Conservation (phyloP, 352 stramenopile genomes). For the Elongisporangium senticosum region DNA sequence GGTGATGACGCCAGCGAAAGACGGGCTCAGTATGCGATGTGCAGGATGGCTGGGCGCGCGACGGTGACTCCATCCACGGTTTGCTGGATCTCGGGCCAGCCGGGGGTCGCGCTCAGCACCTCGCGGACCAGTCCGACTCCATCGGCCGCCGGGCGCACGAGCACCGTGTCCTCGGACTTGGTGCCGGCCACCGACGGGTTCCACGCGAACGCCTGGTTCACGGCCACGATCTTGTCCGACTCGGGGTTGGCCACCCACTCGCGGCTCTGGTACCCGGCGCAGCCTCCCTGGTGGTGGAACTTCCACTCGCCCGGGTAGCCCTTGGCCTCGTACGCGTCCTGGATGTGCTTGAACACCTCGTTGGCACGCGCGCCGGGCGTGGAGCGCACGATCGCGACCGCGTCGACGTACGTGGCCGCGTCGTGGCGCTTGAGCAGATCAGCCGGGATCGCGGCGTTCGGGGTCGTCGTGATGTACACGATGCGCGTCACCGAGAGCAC, state of each 20-base stretch:
- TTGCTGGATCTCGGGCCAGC: conserved; percentile 52
- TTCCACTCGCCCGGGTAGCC: conserved; percentile 61
- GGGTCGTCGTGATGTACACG: conserved; percentile 51
- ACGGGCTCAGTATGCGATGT: conserved; percentile 39
- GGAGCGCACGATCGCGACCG: conserved; percentile 40
- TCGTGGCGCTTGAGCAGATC: conserved; percentile 56
- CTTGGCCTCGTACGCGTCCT: conserved; percentile 46
- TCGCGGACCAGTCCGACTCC: conserved; percentile 27
- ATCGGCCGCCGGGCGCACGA: conserved; percentile 23
- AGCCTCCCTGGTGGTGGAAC: conserved; percentile 60
- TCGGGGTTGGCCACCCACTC: conserved; percentile 64
- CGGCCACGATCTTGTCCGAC: conserved; percentile 20
- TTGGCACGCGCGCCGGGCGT: conserved; percentile 21
- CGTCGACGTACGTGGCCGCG: conserved; percentile 65
- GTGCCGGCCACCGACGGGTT: conserved; percentile 68
- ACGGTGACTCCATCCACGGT: conserved; percentile 39
- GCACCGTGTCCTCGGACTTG: conserved; percentile 69
- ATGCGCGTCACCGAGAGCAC: conserved; percentile 61
- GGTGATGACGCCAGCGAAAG: not conserved
- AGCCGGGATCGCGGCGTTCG: conserved; percentile 18
- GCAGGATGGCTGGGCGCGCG: conserved; percentile 48
- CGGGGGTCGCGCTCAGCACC: conserved; percentile 43
- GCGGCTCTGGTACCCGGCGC: conserved; percentile 59
- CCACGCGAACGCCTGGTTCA: conserved; percentile 62
- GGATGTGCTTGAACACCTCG: conserved; percentile 49